Evolutionary conservation across 2,329 filamentous ascomycete species (phyloP).

Genomic region (Emmonsia crescens): DNA sequence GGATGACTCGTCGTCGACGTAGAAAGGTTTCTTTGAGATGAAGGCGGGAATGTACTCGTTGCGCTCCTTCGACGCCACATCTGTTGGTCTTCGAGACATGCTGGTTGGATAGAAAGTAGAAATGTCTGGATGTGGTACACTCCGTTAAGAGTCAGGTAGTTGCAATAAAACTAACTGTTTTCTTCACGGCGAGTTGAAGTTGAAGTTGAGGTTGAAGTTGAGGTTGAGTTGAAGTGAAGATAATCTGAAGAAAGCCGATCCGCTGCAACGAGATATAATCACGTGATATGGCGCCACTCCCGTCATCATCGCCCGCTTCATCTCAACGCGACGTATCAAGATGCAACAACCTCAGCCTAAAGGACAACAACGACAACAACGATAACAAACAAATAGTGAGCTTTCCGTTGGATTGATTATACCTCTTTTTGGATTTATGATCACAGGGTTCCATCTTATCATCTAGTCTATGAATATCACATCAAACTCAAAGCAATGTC

Average conservation of each 20-base stretch:
- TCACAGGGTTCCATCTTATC: neutral
- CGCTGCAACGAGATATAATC: neutral
- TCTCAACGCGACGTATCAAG: slow-evolving; percentile 11
- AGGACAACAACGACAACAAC: neutral
- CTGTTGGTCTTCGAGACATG: slow-evolving; percentile 41
- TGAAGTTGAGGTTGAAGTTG: neutral
- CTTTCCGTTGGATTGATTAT: neutral
- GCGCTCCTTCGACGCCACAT: slow-evolving; percentile 62
- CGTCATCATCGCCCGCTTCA: slow-evolving; percentile 12
- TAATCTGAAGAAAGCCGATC: neutral
- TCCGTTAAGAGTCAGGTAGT: neutral
- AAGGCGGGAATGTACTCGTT: slow-evolving; percentile 98
- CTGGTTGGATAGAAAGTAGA: neutral
- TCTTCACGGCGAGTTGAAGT: neutral
- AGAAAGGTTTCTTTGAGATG: slow-evolving; percentile 97
- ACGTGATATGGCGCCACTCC: slow-evolving; percentile 6
- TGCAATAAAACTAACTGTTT: neutral
- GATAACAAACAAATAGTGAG: neutral
- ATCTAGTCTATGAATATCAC: slow-evolving; percentile 1
- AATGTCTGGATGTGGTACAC: neutral
- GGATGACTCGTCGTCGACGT: slow-evolving; percentile 66
- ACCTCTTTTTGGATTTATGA: neutral
- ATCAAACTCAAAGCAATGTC: neutral
- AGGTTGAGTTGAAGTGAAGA: neutral
- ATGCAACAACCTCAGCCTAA: neutral